A percentile compares a stretch with the other conserved stretches of the same genome.
These are phyloP conservation scores for Yamadazyma laniorum DNA, from an alignment of 805 yeast species.

Conservation along the genomic window DNA sequence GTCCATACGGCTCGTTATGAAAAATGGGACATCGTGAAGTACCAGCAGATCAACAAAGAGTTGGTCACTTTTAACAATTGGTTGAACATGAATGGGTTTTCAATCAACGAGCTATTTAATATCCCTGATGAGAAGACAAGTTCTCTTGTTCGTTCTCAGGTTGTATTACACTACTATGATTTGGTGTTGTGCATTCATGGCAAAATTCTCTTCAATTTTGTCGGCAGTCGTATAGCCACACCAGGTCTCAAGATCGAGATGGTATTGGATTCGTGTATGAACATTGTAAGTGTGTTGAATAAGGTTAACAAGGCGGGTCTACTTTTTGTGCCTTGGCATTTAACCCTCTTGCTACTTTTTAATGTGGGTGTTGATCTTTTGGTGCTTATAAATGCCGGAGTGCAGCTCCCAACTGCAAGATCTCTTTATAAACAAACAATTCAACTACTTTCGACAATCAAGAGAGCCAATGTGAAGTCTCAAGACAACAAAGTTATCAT, in stretches of 20 bases:
- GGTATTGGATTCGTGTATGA: constrained; percentile 29
- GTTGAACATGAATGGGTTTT: constrained; percentile 35
- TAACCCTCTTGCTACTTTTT: constrained; percentile 43
- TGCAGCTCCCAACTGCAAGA: constrained; percentile 22
- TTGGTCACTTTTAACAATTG: constrained; percentile 27
- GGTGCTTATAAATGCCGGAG: constrained; percentile 45
- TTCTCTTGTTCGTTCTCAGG: constrained; percentile 32
- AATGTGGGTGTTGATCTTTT: constrained; percentile 43
- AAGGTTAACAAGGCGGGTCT: constrained; percentile 26
- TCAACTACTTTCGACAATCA: constrained; percentile 22
- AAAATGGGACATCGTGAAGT: constrained; percentile 24
- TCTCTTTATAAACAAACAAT: constrained; percentile 24
- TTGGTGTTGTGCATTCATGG: constrained; percentile 36
- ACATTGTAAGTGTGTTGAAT: constrained; percentile 28
- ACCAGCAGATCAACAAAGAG: constrained; percentile 32
- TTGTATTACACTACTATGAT: constrained; percentile 40
- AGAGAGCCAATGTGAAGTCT: constrained; percentile 28
- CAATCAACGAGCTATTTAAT: constrained; percentile 22
- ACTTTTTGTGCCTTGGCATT: constrained; percentile 52
- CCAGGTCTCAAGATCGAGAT: constrained; percentile 28
- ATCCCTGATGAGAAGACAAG: constrained; percentile 14
- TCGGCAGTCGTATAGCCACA: constrained; percentile 31
- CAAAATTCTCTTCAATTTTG: constrained; percentile 27
- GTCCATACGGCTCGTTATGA: constrained; percentile 31
- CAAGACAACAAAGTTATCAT: constrained; percentile 29